A percentile compares a stretch with the other conserved stretches of the same genome.
These are phyloP conservation scores for Lophiotrema nucula DNA, from an alignment of 495 filamentous ascomycete species.

Conservation along the genomic window DNA sequence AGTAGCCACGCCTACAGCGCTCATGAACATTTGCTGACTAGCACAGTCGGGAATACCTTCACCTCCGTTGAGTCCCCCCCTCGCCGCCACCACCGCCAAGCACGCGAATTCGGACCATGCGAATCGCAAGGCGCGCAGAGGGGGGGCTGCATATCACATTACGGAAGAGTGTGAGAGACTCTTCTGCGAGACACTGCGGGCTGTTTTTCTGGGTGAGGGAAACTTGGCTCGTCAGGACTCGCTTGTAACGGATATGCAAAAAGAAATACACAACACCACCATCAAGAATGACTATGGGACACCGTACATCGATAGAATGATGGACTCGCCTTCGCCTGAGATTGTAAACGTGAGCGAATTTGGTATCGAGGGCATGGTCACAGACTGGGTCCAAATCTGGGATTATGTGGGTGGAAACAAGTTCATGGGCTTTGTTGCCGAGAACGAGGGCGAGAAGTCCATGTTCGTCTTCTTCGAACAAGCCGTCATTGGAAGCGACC, in stretches of 20 bases:
- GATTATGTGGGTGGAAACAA: constrained; percentile 80
- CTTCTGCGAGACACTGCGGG: constrained; percentile 90
- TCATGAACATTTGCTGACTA: constrained; percentile 10
- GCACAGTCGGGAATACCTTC: constrained; percentile 59
- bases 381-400: constrained; percentile 75
- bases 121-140: constrained; percentile 54
- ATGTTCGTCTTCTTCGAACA: constrained; percentile 87
- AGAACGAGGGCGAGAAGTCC: constrained; percentile 60
- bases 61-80: constrained; percentile 78
- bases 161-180: constrained; percentile 99
- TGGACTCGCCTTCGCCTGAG: constrained; percentile 31
- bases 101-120: neutral
- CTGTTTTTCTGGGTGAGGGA: constrained; percentile 95
- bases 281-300: constrained; percentile 22
- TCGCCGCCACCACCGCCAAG: constrained; percentile 60
- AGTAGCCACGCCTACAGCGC: constrained; percentile 15
- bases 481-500: constrained; percentile 63
- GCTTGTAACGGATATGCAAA: constrained; percentile 65
- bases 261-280: constrained; percentile 1
- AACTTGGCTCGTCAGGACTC: constrained; percentile 60
- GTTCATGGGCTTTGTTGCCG: constrained; percentile 79
- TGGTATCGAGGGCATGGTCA: constrained; percentile 41
- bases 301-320: constrained; percentile 21
- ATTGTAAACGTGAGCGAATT: constrained; percentile 27
- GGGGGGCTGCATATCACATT: constrained; percentile 92